Conservation (phyloP, 306 rosid species). For the Astragalus membranaceus region DNA sequence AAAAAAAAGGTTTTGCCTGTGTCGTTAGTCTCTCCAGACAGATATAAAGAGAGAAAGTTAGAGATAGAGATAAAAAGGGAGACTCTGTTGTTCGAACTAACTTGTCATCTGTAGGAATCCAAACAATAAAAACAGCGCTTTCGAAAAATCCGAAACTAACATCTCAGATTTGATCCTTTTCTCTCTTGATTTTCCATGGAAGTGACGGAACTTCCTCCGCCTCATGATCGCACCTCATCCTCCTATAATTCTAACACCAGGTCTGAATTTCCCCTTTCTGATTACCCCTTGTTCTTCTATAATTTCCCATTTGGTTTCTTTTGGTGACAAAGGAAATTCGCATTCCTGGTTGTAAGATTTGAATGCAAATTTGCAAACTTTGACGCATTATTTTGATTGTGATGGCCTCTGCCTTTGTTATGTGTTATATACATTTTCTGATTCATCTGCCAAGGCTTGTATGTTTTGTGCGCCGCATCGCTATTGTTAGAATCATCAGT, state of each 20-base stretch:
- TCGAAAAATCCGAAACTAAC: background rate
- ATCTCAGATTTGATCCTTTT: background rate
- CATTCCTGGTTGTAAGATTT: background rate
- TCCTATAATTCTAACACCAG: constrained; percentile 22
- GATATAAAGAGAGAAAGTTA: background rate
- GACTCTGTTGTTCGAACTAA: background rate
- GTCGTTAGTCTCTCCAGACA: background rate
- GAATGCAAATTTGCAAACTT: background rate
- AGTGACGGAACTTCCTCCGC: background rate
- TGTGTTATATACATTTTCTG: background rate
- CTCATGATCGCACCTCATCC: constrained; percentile 21
- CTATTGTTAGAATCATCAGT: background rate
- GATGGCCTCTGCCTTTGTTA: background rate
- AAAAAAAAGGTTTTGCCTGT: too few relatives aligned
- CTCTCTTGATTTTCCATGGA: constrained; percentile 6
- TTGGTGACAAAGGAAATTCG: background rate
- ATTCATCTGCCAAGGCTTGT: background rate
- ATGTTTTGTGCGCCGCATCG: background rate
- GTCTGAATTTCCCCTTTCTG: constrained; percentile 30
- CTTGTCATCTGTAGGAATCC: background rate
- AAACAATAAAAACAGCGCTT: background rate
- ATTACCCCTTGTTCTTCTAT: background rate
- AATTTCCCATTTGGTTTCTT: background rate
- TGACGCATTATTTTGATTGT: background rate
- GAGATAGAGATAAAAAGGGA: constrained; percentile 7